Evolutionary conservation across 305 asterid species (phyloP).

Genomic region (Solanum hybrid): DNA sequence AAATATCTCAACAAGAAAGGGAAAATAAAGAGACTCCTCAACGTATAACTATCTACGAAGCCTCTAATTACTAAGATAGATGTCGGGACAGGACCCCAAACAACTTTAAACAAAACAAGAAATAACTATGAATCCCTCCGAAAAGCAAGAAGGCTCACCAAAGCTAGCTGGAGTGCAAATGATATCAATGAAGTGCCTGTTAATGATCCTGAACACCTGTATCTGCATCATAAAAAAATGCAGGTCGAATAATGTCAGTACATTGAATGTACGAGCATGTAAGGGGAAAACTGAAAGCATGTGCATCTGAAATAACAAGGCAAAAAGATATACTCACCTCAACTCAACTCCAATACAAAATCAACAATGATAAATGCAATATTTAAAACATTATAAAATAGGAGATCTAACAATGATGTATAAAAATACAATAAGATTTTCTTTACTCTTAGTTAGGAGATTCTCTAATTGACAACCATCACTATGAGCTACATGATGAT

Average conservation of each 20-base stretch:
- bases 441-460: too few species aligned
- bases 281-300: neutral
- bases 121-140: neutral
- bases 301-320: neutral
- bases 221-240: neutral
- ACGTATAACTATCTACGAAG: neutral
- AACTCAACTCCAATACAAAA: too few species aligned
- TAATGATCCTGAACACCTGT: neutral
- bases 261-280: neutral
- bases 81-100: neutral
- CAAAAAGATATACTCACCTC: neutral
- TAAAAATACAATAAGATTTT: too few species aligned
- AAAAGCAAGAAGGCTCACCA: neutral
- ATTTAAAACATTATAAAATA: too few species aligned
- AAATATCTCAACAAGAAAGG: neutral
- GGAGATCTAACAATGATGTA: too few species aligned
- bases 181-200: neutral
- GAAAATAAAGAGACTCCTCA: neutral
- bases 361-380: too few species aligned
- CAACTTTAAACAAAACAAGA: neutral
- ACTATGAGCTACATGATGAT: too few species aligned
- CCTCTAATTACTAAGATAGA: neutral
- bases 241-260: neutral
- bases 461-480: too few species aligned
- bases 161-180: neutral